A percentile compares a stretch with the other conserved stretches of the same genome.
Conservation (phyloP, 2,329 filamentous ascomycete genomes). For the Xylaria sp. region DNA sequence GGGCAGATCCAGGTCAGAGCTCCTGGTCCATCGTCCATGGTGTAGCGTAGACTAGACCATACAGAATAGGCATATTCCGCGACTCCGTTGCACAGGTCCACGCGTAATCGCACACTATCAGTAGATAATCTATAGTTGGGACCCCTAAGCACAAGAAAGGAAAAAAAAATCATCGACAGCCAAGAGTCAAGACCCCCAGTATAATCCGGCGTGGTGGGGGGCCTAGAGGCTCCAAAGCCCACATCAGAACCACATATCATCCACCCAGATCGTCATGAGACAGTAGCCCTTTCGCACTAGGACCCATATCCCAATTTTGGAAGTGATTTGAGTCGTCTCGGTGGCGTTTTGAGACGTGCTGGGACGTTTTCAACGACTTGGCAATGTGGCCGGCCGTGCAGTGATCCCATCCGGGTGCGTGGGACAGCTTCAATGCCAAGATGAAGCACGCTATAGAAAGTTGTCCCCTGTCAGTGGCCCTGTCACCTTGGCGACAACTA, state of each 20-base stretch:
- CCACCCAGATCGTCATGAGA: slow-evolving; percentile 27
- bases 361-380: slow-evolving; percentile 10
- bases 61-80: slow-evolving; percentile 8
- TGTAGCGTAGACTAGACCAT: too few relatives aligned
- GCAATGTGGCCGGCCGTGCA: slow-evolving; percentile 18
- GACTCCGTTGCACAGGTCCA: slow-evolving; percentile 5
- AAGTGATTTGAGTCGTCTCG: slow-evolving; percentile 21
- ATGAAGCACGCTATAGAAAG: not conserved
- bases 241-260: slow-evolving; percentile 13
- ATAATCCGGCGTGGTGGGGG: slow-evolving; percentile 15
- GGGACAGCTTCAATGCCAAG: slow-evolving; percentile 19
- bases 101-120: not conserved
- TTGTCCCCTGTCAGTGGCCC: slow-evolving; percentile 17
- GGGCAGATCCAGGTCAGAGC: slow-evolving; percentile 10
- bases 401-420: slow-evolving; percentile 13
- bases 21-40: slow-evolving; percentile 4
- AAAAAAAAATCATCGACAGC: slow-evolving; percentile 12
- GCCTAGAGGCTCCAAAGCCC: slow-evolving; percentile 27
- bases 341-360: slow-evolving; percentile 6
- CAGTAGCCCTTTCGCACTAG: not conserved
- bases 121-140: not conserved
- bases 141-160: slow-evolving; percentile 13
- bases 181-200: slow-evolving; percentile 15
- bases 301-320: slow-evolving; percentile 22
- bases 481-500: slow-evolving; percentile 16